phyloP scores from a whole-genome alignment of 306 rosid species.

The Citrullus mucosospermus region DNA sequence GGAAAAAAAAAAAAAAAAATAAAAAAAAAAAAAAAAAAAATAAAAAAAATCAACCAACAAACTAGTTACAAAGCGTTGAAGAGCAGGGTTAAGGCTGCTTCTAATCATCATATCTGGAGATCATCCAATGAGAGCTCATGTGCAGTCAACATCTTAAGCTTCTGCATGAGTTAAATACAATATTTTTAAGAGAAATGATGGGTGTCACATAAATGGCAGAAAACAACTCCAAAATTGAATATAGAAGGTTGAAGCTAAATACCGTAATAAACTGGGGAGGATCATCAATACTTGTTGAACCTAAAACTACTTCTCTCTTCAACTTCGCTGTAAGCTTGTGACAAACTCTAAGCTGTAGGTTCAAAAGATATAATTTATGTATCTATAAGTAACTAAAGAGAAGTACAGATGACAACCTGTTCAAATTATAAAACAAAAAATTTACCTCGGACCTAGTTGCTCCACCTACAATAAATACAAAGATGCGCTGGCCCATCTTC shows the following conservation, averaged over 20 bases:
- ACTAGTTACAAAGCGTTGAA: not conserved
- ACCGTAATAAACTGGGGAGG: slow-evolving; percentile 85
- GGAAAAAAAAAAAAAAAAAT: not conserved
- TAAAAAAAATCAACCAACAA: not conserved
- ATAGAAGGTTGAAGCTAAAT: not conserved
- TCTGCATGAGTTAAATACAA: slow-evolving; percentile 36
- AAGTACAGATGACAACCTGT: not conserved
- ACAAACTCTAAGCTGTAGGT: slow-evolving; percentile 78
- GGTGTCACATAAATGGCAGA: not conserved
- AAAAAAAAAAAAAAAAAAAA: not conserved
- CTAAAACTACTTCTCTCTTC: slow-evolving; percentile 80
- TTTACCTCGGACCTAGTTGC: slow-evolving; percentile 94
- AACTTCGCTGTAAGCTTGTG: slow-evolving; percentile 77
- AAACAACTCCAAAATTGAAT: not conserved
- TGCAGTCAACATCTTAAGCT: slow-evolving; percentile 56
- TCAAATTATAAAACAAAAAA: not conserved
- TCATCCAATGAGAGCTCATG: slow-evolving; percentile 74
- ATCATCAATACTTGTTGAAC: slow-evolving; percentile 85
- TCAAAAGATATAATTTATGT: not conserved
- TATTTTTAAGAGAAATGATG: not conserved
- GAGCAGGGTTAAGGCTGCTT: not conserved
- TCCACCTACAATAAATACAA: slow-evolving; percentile 88
- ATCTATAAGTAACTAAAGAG: not conserved
- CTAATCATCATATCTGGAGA: slow-evolving; percentile 48
- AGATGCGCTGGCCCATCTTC: slow-evolving; percentile 81